Evolutionary conservation across 805 yeast genomes (phyloP), one percentile per base, ranked within the genome.

Genomic region (Cyberlindnera petersonii): DNA sequence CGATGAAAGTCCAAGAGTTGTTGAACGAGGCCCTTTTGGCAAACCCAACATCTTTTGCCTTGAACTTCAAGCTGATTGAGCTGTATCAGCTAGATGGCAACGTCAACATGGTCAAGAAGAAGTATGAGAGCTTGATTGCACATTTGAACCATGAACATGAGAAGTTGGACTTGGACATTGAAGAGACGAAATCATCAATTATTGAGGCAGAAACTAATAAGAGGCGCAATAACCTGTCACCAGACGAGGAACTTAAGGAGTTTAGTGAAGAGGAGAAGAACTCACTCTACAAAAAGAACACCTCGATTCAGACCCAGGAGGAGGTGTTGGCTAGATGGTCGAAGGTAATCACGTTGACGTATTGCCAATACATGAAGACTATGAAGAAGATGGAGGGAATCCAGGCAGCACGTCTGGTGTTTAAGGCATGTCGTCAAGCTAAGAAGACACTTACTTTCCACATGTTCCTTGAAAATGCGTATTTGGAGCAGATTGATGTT

Each of bases 401-500:
- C 23, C 75, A 76, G 35, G 87, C 81, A 26, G 88, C 95, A 2
- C 73, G 98, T 45, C 57, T 67, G 18, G 68, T 86, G 2, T 87
- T 88, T 57, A 72, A 83, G 39, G 74, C 71, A 48, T 82, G 84
- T 8, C 75, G 95, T 50, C 72, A 76, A 48, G 56, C 67, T n/a
- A 69, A 64, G 43, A 55, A 48, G 18, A 63, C 67, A 9, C 62
- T 83, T 29, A 82, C 94, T 1, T 78, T 79, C 65, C 86, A 86
- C 50, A 73, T 91, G 16, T 91, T 74, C 60, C 79, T 81, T 16
- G 91, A 86, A 43, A 82, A 84, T 53, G 96, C 97, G 1, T 66
- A 77, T 56, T 69, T 88, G 66, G 98, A 91, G 56, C 79, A 34
- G n/a, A 77, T 76, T 49, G 70, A 81, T 3, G 77, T 85, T 31